phyloP scores from a whole-genome alignment of 768 basidiomycete species.

The Kwoniella mangroviensis region DNA sequence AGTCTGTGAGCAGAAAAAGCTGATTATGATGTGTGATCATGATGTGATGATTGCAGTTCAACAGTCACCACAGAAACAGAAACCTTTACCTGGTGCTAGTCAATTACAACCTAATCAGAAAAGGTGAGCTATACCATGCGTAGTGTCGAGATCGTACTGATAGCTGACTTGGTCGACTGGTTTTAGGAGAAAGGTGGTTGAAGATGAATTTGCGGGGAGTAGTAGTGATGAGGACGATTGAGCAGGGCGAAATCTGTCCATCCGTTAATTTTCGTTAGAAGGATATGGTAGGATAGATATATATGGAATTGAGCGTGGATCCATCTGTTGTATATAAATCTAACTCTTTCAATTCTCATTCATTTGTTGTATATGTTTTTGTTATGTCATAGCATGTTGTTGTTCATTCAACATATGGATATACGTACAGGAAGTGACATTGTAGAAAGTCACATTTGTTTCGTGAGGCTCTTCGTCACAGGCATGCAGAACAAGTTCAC shows the following conservation, averaged over 20 bases:
- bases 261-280: no score
- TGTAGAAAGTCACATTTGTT: no score
- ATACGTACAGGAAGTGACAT: no score
- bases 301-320: no score
- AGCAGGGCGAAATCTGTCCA: no score
- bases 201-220: slow-evolving; percentile 49
- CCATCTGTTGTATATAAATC: neutral
- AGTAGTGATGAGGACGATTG: slow-evolving; percentile 33
- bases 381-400: neutral
- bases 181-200: slow-evolving; percentile 43
- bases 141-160: neutral
- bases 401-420: neutral
- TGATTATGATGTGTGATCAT: neutral
- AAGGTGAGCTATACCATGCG: slow-evolving; percentile 14
- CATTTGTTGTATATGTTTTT: neutral
- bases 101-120: slow-evolving; percentile 33
- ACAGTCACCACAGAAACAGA: slow-evolving; percentile 18
- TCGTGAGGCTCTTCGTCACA: no score
- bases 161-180: neutral
- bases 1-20: neutral
- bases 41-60: slow-evolving; percentile 1
- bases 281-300: no score
- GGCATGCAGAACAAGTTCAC: no score
- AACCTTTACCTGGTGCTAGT: slow-evolving; percentile 22
- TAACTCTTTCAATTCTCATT: neutral